Evolutionary conservation across 2,329 filamentous ascomycete species (phyloP).

Genomic region (Alternaria ethzedia): DNA sequence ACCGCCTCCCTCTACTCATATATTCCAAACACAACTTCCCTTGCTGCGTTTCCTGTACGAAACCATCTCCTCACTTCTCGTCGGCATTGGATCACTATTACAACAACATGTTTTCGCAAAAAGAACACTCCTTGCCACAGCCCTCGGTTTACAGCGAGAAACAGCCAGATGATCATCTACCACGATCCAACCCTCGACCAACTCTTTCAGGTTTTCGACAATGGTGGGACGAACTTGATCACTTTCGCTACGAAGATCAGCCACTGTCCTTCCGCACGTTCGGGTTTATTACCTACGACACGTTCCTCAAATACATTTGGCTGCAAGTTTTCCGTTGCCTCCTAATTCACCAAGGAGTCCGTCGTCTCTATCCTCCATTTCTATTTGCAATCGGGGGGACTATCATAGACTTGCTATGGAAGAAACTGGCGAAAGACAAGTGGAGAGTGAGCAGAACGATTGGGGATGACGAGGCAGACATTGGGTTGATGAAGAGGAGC

Average conservation of each 20-base stretch:
- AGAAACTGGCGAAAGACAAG: not conserved
- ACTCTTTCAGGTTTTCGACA: not conserved
- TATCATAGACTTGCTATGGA: not conserved
- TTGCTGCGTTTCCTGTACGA: not conserved
- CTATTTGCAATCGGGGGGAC: not conserved
- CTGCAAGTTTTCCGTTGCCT: not conserved
- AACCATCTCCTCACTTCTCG: not conserved
- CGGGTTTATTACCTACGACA: not conserved
- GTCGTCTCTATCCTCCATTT: not conserved
- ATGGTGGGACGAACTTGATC: not conserved
- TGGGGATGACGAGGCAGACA: not conserved
- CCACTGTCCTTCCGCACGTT: not conserved
- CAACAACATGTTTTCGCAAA: not conserved
- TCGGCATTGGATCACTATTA: not conserved
- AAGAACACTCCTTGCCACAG: not conserved
- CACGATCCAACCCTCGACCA: not conserved
- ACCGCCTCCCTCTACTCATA: not conserved
- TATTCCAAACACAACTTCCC: not conserved
- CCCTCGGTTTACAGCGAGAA: not conserved
- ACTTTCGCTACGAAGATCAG: not conserved
- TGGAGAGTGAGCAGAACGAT: not conserved
- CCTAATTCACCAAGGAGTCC: rapidly evolving
- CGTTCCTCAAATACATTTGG: not conserved
- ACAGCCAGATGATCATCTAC: not conserved
- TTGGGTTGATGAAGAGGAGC: not conserved